Percentiles rank a stretch among this genome's conserved stretches.
Conservation (phyloP, 306 rosid genomes). For the Pueraria montana region DNA sequence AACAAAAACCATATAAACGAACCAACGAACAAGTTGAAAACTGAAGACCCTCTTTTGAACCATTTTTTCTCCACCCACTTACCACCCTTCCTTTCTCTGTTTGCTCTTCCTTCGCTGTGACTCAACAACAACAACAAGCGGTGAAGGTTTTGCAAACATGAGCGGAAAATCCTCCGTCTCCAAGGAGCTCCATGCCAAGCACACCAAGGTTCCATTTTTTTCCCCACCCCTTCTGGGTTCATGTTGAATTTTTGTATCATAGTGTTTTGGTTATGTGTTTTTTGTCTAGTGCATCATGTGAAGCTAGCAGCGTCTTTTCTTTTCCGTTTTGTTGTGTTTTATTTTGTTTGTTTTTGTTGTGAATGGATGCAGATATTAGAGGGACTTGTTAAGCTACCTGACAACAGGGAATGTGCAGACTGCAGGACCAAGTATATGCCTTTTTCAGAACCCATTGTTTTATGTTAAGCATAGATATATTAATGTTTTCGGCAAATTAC, state of each 20-base stretch:
- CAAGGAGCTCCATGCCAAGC: conserved; percentile 87
- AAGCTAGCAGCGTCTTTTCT: not conserved
- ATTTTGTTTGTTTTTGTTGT: not conserved
- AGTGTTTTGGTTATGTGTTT: not conserved
- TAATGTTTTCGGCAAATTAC: not conserved
- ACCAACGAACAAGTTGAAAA: not conserved
- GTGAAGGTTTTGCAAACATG: conserved; percentile 63
- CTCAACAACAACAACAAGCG: conserved; percentile 6
- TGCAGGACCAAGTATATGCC: conserved; percentile 77
- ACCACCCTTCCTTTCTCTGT: not conserved
- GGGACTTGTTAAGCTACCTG: conserved; percentile 83
- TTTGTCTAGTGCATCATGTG: not conserved
- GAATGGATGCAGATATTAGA: conserved; percentile 73
- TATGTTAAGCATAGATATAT: not conserved
- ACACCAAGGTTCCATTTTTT: conserved; percentile 62
- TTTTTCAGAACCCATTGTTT: conserved; percentile 38
- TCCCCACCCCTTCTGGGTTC: not conserved
- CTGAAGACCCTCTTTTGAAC: not conserved
- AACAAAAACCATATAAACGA: not conserved
- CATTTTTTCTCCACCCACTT: not conserved
- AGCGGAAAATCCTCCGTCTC: conserved; percentile 81
- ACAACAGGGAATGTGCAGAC: conserved; percentile 91
- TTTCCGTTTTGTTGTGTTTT: not conserved
- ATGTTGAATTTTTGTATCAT: not conserved
- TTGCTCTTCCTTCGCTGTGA: conserved; percentile 43